phyloP scores from a whole-genome alignment of 179 eudicot species.

The Heliamphora pulchella region DNA sequence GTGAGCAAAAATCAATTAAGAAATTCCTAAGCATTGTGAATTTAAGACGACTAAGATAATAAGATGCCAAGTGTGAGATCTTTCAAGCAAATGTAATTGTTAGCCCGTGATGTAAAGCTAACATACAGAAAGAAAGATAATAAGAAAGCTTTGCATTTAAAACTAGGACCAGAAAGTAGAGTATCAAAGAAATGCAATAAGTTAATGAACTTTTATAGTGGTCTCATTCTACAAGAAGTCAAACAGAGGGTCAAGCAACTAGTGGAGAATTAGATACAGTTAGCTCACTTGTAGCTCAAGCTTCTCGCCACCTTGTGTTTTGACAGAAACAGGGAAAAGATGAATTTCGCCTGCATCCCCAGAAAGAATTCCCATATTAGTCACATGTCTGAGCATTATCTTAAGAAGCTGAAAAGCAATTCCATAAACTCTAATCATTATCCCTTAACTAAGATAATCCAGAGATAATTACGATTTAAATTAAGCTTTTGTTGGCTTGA shows the following conservation, averaged over 20 bases:
- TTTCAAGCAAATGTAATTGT: constrained; percentile 6
- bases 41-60: not conserved
- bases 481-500: not conserved
- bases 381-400: not conserved
- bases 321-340: constrained; percentile 82
- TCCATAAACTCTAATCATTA: not conserved
- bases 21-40: not conserved
- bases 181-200: not conserved
- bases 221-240: not conserved
- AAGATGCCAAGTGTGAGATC: not conserved
- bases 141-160: not conserved
- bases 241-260: not conserved
- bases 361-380: constrained; percentile 7
- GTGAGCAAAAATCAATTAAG: constrained; percentile 20
- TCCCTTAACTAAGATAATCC: not conserved
- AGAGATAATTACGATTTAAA: not conserved
- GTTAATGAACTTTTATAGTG: not conserved
- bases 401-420: constrained; percentile 5
- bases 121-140: not conserved
- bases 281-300: constrained; percentile 81
- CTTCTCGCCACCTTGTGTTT: constrained; percentile 80
- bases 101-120: not conserved
- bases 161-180: not conserved
- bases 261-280: not conserved
- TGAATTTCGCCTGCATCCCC: constrained; percentile 61